Evolutionary conservation across 2,329 filamentous ascomycete species (phyloP).

Genomic region (Scytalidium lignicola): DNA sequence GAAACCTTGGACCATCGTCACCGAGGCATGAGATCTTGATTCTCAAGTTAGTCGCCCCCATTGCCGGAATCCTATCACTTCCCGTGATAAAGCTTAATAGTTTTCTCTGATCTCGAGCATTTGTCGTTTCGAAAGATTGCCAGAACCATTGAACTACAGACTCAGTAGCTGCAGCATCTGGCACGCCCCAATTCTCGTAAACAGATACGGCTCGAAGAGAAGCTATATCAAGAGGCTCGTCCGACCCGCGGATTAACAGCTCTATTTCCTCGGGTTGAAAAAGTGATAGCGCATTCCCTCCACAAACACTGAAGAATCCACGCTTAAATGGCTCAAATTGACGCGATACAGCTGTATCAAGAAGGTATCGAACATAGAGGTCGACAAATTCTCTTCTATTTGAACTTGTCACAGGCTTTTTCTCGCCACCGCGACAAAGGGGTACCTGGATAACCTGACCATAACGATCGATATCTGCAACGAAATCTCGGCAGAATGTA

Average conservation of each 20-base stretch:
- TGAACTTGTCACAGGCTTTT: conserved; percentile 70
- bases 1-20: conserved; percentile 68
- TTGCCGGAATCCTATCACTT: conserved; percentile 84
- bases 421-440: conserved; percentile 69
- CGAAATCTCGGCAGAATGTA: conserved; percentile 78
- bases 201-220: conserved; percentile 71
- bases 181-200: conserved; percentile 72
- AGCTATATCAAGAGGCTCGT: conserved; percentile 74
- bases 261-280: conserved; percentile 92
- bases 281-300: conserved; percentile 78
- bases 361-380: conserved; percentile 72
- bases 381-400: conserved; percentile 86
- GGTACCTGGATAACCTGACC: conserved; percentile 62
- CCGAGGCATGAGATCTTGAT: conserved; percentile 75
- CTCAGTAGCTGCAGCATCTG: conserved; percentile 52
- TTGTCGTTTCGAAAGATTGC: conserved; percentile 67
- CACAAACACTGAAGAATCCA: conserved; percentile 89
- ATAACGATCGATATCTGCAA: conserved; percentile 71
- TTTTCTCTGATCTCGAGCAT: conserved; percentile 65
- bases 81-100: conserved; percentile 84
- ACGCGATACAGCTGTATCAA: conserved; percentile 70
- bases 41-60: conserved; percentile 72
- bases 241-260: conserved; percentile 76
- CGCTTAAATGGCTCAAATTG: conserved; percentile 94
- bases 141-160: conserved; percentile 82